Conservation (phyloP, 371 early-diverging fungal genomes). For the Basidiobolus meristosporus region DNA sequence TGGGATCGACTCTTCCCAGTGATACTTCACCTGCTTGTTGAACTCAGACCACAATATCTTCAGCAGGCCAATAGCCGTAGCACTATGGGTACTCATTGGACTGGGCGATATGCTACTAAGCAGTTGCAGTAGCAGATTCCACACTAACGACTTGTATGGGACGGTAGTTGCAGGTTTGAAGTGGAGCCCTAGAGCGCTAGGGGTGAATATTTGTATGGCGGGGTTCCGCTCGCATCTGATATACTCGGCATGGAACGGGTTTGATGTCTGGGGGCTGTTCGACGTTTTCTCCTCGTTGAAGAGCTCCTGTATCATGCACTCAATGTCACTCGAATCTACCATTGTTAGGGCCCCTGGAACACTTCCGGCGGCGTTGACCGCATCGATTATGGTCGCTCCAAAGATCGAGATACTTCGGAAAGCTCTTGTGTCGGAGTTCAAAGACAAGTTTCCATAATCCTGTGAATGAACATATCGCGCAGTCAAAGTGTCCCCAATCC, state of each 20-base stretch:
- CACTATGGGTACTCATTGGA: conserved; percentile 15
- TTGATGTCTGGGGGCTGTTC: not conserved
- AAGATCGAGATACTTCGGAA: not conserved
- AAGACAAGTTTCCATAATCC: not conserved
- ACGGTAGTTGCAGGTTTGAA: conserved; percentile 30
- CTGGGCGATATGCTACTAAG: conserved; percentile 21
- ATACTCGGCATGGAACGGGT: not conserved
- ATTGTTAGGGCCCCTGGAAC: conserved; percentile 1
- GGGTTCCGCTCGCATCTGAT: conserved; percentile 1
- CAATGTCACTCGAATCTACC: conserved; percentile 5
- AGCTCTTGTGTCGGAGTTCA: not conserved
- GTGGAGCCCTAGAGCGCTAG: conserved; percentile 17
- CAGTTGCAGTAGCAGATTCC: conserved; percentile 34
- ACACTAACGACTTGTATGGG: conserved; percentile 42
- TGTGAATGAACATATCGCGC: not conserved
- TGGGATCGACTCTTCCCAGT: conserved; percentile 28
- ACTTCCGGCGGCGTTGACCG: not conserved
- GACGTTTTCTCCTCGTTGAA: not conserved
- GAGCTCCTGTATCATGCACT: conserved; percentile 4
- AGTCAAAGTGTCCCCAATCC: not conserved
- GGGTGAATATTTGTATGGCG: conserved; percentile 5
- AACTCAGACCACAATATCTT: conserved; percentile 40
- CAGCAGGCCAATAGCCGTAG: conserved; percentile 24
- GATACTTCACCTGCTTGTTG: conserved; percentile 29
- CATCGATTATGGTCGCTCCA: not conserved